Percentiles rank a stretch among this genome's conserved stretches.
These are phyloP conservation scores for Phytophthora colocasiae DNA, from an alignment of 352 stramenopile species.

Conservation along the genomic window DNA sequence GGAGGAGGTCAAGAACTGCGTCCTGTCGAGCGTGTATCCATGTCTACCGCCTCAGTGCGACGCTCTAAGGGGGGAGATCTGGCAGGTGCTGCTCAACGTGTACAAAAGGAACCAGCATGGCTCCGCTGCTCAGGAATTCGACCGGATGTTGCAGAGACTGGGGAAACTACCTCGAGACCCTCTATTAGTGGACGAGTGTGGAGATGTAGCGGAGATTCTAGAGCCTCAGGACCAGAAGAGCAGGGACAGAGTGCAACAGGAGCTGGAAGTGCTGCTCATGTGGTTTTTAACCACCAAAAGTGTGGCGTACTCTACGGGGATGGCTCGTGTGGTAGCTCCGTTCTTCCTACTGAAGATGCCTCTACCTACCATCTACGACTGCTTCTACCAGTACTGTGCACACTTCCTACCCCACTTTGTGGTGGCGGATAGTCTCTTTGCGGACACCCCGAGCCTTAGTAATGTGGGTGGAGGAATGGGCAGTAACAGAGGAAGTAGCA, in stretches of 20 bases:
- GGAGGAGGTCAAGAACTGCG: conserved; percentile 72
- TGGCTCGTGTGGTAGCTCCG: conserved; percentile 76
- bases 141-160: conserved; percentile 70
- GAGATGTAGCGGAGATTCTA: conserved; percentile 51
- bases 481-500: conserved; percentile 37
- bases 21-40: conserved; percentile 55
- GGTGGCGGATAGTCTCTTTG: conserved; percentile 47
- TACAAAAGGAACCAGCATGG: conserved; percentile 83
- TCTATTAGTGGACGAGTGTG: conserved; percentile 66
- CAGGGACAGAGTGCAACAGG: conserved; percentile 53
- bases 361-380: conserved; percentile 84
- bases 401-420: conserved; percentile 79
- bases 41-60: conserved; percentile 61
- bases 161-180: conserved; percentile 72
- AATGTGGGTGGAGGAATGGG: neutral
- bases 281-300: conserved; percentile 88
- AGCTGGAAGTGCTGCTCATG: conserved; percentile 78
- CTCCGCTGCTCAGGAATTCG: conserved; percentile 73
- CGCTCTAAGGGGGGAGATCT: conserved; percentile 71
- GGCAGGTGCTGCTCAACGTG: conserved; percentile 84
- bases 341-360: conserved; percentile 80
- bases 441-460: conserved; percentile 18
- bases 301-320: conserved; percentile 72
- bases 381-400: conserved; percentile 87
- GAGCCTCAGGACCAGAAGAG: conserved; percentile 24